Percentiles rank a stretch among this genome's conserved stretches.
Conservation (phyloP, 306 rosid species). For the Lathyrus aphaca region DNA sequence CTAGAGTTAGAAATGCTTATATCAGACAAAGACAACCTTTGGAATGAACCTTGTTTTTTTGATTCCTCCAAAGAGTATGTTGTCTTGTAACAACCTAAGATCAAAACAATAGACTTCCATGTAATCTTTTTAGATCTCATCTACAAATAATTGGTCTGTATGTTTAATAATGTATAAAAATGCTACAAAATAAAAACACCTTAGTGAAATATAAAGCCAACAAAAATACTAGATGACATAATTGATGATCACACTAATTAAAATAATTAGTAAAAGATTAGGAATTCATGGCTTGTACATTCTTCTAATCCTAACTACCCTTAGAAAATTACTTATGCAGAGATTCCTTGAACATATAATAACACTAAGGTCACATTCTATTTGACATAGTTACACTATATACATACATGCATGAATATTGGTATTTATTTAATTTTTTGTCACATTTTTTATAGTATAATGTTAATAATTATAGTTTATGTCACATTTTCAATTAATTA, state of each 20-base stretch:
- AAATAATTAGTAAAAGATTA: constrained; percentile 30
- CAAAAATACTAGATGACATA: constrained; percentile 32
- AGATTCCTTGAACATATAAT: constrained; percentile 44
- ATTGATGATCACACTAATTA: constrained; percentile 28
- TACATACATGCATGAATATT: constrained; percentile 44
- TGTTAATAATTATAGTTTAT: constrained; percentile 21
- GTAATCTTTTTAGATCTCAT: constrained; percentile 58
- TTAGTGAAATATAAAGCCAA: constrained; percentile 22
- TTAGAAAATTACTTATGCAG: constrained; percentile 14
- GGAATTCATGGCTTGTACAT: constrained; percentile 44
- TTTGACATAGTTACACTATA: neutral
- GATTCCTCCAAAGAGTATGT: constrained; percentile 38
- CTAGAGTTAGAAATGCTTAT: constrained; percentile 52
- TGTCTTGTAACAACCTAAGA: constrained; percentile 63
- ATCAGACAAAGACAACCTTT: constrained; percentile 69
- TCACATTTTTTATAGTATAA: constrained; percentile 12
- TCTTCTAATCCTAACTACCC: constrained; percentile 49
- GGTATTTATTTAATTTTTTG: constrained; percentile 27
- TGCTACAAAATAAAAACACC: constrained; percentile 35
- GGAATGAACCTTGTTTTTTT: constrained; percentile 47
- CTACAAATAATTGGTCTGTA: constrained; percentile 14
- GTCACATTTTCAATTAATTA: constrained; percentile 34
- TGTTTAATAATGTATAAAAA: neutral
- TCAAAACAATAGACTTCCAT: constrained; percentile 74
- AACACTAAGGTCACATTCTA: constrained; percentile 19